Evolutionary conservation across 345 rosid genomes (phyloP).

Genomic region (Arabis hirsuta): DNA sequence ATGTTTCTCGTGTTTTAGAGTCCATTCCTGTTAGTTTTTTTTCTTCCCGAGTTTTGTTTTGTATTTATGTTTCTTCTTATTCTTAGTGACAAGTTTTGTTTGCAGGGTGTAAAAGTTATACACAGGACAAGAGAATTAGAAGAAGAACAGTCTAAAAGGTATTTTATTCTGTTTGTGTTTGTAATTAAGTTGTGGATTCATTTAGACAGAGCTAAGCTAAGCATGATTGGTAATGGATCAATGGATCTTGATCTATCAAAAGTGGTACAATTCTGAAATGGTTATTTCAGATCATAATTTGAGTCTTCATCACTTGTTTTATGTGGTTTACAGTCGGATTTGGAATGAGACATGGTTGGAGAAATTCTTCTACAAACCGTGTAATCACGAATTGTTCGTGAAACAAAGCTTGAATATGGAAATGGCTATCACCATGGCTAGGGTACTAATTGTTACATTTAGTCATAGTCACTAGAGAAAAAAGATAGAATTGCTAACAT

Average conservation of each 20-base stretch:
- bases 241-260: not conserved
- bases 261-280: not conserved
- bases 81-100: constrained; percentile 8
- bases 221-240: not conserved
- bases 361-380: constrained; percentile 92
- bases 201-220: not conserved
- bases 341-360: constrained; percentile 98
- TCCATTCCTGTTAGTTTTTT: constrained; percentile 57
- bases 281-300: not conserved
- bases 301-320: not conserved
- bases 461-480: constrained; percentile 11
- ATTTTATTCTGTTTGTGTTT: constrained; percentile 17
- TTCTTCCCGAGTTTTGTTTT: not conserved
- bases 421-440: constrained; percentile 92
- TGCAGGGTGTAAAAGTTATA: constrained; percentile 80
- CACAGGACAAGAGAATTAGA: constrained; percentile 81
- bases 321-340: constrained; percentile 64
- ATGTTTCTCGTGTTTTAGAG: constrained; percentile 73
- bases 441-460: constrained; percentile 69
- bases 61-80: constrained; percentile 11
- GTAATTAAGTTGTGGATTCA: constrained; percentile 12
- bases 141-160: constrained; percentile 87
- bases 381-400: constrained; percentile 92
- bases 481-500: not conserved
- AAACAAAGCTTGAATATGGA: constrained; percentile 97